A percentile compares a stretch with the other conserved stretches of the same genome.
Evolutionary conservation across 768 basidiomycete genomes (phyloP).

Genomic region (Sporobolomyces phaffii): DNA sequence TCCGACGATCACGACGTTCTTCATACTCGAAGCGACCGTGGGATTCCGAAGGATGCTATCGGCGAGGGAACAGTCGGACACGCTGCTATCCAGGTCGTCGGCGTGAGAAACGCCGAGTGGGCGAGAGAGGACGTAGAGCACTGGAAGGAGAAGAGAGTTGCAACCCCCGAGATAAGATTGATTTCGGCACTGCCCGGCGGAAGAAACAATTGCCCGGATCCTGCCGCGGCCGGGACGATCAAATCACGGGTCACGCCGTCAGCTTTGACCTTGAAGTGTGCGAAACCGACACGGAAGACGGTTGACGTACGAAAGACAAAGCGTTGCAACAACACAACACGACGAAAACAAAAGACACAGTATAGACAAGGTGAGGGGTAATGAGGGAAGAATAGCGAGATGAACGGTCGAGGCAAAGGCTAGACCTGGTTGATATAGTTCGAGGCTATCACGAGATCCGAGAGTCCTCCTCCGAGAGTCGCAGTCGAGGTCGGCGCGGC

Average conservation of each 20-base stretch:
- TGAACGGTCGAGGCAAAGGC: neutral
- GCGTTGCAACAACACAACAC: constrained; percentile 17
- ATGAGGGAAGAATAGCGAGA: too few species aligned
- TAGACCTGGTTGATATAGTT: constrained; percentile 1
- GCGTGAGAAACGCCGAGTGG: neutral
- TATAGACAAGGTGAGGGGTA: too few species aligned
- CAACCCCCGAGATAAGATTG: neutral
- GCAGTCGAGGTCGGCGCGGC: neutral
- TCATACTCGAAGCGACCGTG: constrained; percentile 36
- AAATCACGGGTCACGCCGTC: too few species aligned
- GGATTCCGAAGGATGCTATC: neutral
- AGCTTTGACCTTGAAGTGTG: too few species aligned
- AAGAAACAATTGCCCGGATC: neutral
- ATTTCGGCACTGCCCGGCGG: neutral
- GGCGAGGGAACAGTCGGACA: neutral
- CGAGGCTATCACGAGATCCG: constrained; percentile 1
- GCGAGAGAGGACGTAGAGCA: neutral
- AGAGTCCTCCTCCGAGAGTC: constrained; percentile 2
- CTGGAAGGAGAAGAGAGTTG: neutral
- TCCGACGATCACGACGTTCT: constrained; percentile 55
- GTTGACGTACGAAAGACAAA: neutral
- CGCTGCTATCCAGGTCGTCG: too few species aligned
- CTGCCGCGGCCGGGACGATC: too few species aligned
- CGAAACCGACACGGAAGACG: neutral
- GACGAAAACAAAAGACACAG: neutral